These are phyloP conservation scores for Clitopilus passeckerianus DNA, from an alignment of 768 basidiomycete genomes.

Conservation along the genomic window DNA sequence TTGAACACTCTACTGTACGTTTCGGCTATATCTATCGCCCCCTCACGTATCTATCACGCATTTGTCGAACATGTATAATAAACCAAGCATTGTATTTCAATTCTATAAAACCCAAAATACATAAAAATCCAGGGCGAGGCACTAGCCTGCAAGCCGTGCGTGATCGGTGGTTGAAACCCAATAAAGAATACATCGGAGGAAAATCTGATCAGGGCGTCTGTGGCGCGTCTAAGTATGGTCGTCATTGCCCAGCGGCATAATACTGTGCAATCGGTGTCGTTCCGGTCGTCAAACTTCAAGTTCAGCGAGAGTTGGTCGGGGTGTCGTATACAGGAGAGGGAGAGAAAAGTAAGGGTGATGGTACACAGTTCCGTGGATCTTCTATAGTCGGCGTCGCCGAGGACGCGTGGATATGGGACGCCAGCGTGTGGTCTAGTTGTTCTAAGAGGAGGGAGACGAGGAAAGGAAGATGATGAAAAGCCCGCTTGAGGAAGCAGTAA, in stretches of 20 bases:
- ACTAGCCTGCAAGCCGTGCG: background rate
- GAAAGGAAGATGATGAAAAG: background rate
- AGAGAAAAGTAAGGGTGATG: background rate
- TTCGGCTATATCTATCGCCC: background rate
- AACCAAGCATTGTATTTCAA: background rate
- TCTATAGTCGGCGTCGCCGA: background rate
- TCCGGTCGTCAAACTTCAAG: background rate
- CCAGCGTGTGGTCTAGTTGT: background rate
- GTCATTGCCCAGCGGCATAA: background rate
- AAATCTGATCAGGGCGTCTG: background rate
- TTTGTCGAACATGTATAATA: background rate
- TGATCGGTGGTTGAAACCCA: background rate
- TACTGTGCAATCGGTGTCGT: background rate
- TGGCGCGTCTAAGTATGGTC: background rate
- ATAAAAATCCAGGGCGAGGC: background rate
- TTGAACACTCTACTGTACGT: background rate
- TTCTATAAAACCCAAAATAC: background rate
- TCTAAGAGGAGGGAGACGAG: background rate
- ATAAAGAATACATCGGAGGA: background rate
- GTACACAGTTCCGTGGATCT: background rate
- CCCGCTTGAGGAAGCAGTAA: background rate
- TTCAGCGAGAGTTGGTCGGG: background rate
- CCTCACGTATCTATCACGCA: background rate
- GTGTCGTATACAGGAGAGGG: background rate
- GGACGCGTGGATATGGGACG: background rate